These are phyloP conservation scores for Olyra latifolia DNA, from an alignment of 176 grass and related monocot genomes.

Conservation along the genomic window DNA sequence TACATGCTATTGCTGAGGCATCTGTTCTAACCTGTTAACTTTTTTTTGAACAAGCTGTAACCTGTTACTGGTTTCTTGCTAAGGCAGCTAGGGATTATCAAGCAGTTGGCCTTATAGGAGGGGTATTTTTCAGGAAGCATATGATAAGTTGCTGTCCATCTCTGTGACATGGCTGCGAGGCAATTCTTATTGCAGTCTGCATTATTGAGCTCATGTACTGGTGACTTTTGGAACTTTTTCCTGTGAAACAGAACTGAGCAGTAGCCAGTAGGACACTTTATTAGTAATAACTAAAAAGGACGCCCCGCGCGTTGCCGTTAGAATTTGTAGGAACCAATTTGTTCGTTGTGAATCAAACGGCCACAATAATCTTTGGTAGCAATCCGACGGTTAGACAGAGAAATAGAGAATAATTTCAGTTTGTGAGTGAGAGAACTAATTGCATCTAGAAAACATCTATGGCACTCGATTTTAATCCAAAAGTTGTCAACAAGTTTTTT, in stretches of 20 bases:
- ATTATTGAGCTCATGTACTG: conserved; percentile 7
- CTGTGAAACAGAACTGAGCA: conserved; percentile 12
- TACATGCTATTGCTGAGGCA: no score
- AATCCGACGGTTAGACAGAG: no score
- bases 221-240: conserved; percentile 14
- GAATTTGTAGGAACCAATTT: no score
- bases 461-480: no score
- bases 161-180: conserved; percentile 12
- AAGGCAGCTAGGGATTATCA: not conserved
- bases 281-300: not conserved
- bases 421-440: no score
- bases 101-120: not conserved
- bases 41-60: no score
- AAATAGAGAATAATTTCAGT: no score
- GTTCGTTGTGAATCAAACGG: no score
- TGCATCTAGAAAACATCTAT: no score
- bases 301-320: no score
- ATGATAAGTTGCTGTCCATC: conserved; percentile 26
- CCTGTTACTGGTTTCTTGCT: not conserved
- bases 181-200: not conserved
- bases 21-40: not conserved
- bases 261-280: not conserved
- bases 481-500: not conserved
- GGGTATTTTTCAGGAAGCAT: conserved; percentile 9
- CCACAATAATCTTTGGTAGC: no score